Conservation (phyloP, 139 green algal genomes). For the Coccomyxa sp. region DNA sequence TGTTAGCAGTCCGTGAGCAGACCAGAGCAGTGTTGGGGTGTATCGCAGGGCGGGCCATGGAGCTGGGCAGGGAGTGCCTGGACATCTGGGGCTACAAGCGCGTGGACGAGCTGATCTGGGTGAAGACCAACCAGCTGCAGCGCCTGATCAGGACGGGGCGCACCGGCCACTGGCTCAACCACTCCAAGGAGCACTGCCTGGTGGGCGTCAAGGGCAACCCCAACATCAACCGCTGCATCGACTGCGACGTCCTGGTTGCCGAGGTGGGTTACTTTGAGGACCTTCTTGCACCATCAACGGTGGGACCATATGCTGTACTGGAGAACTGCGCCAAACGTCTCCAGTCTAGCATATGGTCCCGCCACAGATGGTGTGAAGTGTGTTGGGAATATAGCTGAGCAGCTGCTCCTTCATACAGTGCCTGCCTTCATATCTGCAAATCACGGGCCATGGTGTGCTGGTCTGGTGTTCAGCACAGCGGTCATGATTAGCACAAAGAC, state of each 20-base stretch:
- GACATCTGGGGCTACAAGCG: slow-evolving; percentile 80
- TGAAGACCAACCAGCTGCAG: slow-evolving; percentile 88
- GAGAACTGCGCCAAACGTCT: no score
- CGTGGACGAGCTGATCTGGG: slow-evolving; percentile 86
- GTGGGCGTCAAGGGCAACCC: slow-evolving; percentile 76
- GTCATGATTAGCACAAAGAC: background rate
- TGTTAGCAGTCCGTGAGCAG: no score
- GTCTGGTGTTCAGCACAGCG: no score
- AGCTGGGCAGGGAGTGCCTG: slow-evolving; percentile 79
- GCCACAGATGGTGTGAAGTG: background rate
- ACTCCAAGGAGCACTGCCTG: slow-evolving; percentile 88
- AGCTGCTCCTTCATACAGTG: background rate
- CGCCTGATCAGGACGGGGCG: slow-evolving; percentile 69
- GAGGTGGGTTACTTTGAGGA: slow-evolving; percentile 48
- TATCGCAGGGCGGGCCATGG: slow-evolving; percentile 67
- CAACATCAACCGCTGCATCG: slow-evolving; percentile 59
- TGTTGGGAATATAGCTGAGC: background rate
- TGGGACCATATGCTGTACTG: no score
- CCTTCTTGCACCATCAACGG: no score
- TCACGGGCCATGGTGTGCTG: background rate
- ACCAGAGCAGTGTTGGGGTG: no score
- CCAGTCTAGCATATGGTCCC: background rate
- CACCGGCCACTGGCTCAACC: slow-evolving; percentile 84
- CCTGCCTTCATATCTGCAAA: background rate
- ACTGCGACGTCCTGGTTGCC: slow-evolving; percentile 74